Evolutionary conservation across 805 yeast genomes (phyloP), one percentile per base, ranked within the genome.

Genomic region (Monosporozyma servazzii): DNA sequence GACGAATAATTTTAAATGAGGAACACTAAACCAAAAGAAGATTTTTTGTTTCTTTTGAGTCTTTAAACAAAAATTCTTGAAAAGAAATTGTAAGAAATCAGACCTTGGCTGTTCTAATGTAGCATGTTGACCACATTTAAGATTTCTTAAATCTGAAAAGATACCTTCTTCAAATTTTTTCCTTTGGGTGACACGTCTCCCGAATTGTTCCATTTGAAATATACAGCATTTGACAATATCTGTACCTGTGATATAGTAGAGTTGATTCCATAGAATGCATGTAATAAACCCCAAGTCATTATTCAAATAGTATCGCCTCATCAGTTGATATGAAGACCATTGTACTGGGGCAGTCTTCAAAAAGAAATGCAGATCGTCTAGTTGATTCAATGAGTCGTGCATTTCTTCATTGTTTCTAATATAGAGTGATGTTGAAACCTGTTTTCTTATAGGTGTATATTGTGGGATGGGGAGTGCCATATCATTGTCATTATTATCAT

Each of bases 21-120:
- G 93, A 9, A 93, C 97, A 63, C 90, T 85, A 66, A 86, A 89
- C 98, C 98, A 93, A 67, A 85, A 88, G 65, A 91, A 91, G 43
- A 91, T 97, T 64, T 93, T 91, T 66, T 91, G 99, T 63, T 93
- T 91, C 76, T 91, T 91, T 62, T 91, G 97, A 0, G 99, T 91
- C 59, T 96, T 77, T 25, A 91, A 74, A 64, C 98, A 91, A 56
- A 83, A 81, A 65, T 91, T 87, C 62, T 84, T 86, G 69, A 86
- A 88, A 27, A 91, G 72, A 61, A 91, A 89, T 55, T 84, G 86
- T 53, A 91, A 73, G 64, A 91, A 89, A 36, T 81, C 82, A 0
- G 96, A 87, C 63, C 86, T 81, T 15, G 98, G 96, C 46, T 79
- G 80, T 65, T 91, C 98, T 52, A 91, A 72, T 4, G 88, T 77